Evolutionary conservation across 805 yeast species (phyloP), one percentile per base, ranked within the genome.

Genomic region (Sugiyamaella boreocaroliniensis): DNA sequence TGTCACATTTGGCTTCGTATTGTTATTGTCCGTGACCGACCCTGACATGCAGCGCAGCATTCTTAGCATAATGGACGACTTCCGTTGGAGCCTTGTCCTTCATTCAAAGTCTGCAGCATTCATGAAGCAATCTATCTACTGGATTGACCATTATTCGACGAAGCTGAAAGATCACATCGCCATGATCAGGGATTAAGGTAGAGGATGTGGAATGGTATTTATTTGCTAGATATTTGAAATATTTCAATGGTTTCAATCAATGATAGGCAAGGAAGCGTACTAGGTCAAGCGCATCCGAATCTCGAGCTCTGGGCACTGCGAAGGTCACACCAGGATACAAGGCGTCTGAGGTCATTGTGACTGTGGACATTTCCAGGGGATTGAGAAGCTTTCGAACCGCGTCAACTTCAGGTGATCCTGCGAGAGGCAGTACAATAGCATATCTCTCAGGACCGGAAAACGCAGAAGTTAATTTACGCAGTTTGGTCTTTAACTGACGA

Each of bases 31-130:
- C 19, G 59, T 61, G 18, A 50, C 48, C 10, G 57, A 60, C 15
- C 52, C 55, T 9, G 48, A 52, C 12, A 55, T 55, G 50, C 48
- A 57, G 34, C 43, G 54, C 15, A 54, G 52, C 19, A 58, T 62
- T 20, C 41, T 50, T 5, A 56, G 51, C 8, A 61, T 60, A 43
- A 51, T 62, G 29, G 56, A 63, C 7, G 63, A 58, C 48, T 62
- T 48, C 37, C 56, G 62, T 15, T 62, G 66, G 66, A 49, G 59
- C 2, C 48, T 62, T 26, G 55, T 56, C 29, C 54, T 62, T 11
- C 56, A 58, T 41, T 54, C 59, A 3, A 64, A 61, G n/a, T 62
- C 60, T 2, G 64, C 65, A 2, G 60, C 55, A 43, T 62, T 62
- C 49, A 48, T 60, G 53, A 64, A 59, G 47, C 64, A 61, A 40